Evolutionary conservation across 768 basidiomycete genomes (phyloP).

Genomic region (Lentinula sp.): DNA sequence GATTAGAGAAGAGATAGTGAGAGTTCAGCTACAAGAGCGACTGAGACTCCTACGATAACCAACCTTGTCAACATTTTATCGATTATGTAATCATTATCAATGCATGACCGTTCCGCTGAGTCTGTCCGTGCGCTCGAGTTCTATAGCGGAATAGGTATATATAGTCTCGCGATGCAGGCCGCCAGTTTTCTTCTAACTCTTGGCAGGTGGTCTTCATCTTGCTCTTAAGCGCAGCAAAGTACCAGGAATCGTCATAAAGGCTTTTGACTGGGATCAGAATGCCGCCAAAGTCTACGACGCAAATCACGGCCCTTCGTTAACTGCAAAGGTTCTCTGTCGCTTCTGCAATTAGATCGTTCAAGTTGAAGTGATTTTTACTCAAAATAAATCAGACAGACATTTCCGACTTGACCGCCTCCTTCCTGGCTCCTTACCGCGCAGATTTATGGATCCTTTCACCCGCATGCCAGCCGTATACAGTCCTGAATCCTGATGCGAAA

Average conservation of each 20-base stretch:
- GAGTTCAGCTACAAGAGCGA: not conserved
- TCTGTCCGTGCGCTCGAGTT: conserved; percentile 50
- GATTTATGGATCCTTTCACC: conserved; percentile 77
- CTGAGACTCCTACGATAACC: not conserved
- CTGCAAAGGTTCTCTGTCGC: conserved; percentile 38
- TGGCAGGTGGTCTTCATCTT: conserved; percentile 64
- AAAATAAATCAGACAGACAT: conserved; percentile 48
- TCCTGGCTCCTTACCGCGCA: conserved; percentile 42
- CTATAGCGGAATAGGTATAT: conserved; percentile 71
- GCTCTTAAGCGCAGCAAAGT: conserved; percentile 52
- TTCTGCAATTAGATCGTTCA: not conserved
- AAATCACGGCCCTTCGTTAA: conserved; percentile 46
- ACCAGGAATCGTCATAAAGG: conserved; percentile 44
- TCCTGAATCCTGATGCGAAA: conserved; percentile 67
- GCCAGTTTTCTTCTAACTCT: not conserved
- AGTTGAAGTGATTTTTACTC: not conserved
- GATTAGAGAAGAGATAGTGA: not conserved
- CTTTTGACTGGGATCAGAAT: conserved; percentile 81
- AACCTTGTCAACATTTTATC: not conserved
- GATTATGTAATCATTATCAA: not conserved
- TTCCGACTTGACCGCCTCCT: conserved; percentile 40
- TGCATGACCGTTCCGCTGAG: not conserved
- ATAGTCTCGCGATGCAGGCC: not conserved
- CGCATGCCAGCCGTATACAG: conserved; percentile 81
- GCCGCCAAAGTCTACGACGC: conserved; percentile 65